Base-by-base conservation (phyloP, 768 basidiomycete species). In the Hygrophoropsis aurantiaca region DNA sequence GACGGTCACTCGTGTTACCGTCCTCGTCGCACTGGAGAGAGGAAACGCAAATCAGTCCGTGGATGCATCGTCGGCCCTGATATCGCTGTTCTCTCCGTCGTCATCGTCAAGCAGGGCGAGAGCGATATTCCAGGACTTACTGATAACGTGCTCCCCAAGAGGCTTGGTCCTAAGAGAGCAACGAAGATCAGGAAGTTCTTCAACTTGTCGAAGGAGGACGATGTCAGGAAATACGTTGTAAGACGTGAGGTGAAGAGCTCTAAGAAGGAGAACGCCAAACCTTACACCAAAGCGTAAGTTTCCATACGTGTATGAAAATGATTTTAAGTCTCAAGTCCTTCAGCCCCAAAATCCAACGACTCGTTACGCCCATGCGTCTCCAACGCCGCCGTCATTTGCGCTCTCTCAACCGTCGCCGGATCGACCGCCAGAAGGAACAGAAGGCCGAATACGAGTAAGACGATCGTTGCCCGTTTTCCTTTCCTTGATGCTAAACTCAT, bases 1-100 rank as follows among this genome's bases (percentile, higher is more conserved):
- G 90, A 95, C 69, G 94, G 94, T 42, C 95, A 98, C 84, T 95
- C 94, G 25, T 98, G 95, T 82, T 97, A 90, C 82, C 92, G 95
- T 60, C 70, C 78, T 56, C 90, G 94, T 65, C 90, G 94, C 70
- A 72, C 78, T 40, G 95, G 95, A 64, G 94, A 99, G 75, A 90
- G 95, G 74, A 94, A 90, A 80, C 90, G 95, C 80, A 98, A 98
- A 75, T 97, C 94, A 61, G 91, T 99, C 52, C 90, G 95, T 53
- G 95, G 95, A 26, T 97, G 94, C 80, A 97, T 98, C 72, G 90
- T 97, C 66, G 93, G 90, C 56, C 81, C 92, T 64, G 94, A 99
- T 70, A 97, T 98, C 59, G 87, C 93, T 45, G 94, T 97, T 51
- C 82, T 99, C 56, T 87, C 90, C 41, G 76, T 94, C 55, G 85